Evolutionary conservation across 2,329 filamentous ascomycete genomes (phyloP).

Genomic region (Calonectria hawksworthii): DNA sequence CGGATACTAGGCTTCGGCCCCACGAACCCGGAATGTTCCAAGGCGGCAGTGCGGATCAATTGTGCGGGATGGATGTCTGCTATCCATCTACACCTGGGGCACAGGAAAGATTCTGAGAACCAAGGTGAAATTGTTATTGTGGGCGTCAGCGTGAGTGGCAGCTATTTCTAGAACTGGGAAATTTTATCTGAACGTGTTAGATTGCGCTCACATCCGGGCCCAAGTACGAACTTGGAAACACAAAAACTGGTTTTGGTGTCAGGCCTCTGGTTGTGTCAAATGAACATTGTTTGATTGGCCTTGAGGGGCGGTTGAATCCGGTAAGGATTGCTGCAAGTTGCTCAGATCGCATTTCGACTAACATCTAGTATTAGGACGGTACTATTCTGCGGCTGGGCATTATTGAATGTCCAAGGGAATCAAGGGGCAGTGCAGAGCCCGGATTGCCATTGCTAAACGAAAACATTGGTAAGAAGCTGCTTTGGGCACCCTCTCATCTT

Average conservation of each 20-base stretch:
- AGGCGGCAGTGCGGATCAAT: neutral
- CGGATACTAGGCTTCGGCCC: neutral
- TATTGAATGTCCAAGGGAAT: neutral
- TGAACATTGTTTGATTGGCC: neutral
- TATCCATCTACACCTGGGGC: neutral
- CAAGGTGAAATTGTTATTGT: neutral
- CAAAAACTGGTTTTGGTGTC: neutral
- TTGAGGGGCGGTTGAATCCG: constrained; percentile 3
- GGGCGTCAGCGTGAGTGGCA: neutral
- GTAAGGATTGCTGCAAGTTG: neutral
- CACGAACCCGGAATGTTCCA: neutral
- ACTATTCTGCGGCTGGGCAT: neutral
- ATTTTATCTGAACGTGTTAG: neutral
- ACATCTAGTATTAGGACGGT: constrained; percentile 5
- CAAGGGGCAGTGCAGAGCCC: neutral
- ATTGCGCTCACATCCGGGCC: neutral
- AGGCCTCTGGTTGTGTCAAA: neutral
- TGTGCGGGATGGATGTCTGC: constrained; percentile 5
- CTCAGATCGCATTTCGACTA: neutral
- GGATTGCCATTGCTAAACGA: neutral
- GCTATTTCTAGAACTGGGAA: neutral
- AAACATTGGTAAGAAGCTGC: neutral
- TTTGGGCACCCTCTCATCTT: constrained; percentile 3
- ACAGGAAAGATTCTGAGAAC: too few relatives aligned
- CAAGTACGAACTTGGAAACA: neutral